Evolutionary conservation across 148 eudicot genomes (phyloP), one percentile per base, ranked within the genome.

Genomic region (Diospyros lotus): DNA sequence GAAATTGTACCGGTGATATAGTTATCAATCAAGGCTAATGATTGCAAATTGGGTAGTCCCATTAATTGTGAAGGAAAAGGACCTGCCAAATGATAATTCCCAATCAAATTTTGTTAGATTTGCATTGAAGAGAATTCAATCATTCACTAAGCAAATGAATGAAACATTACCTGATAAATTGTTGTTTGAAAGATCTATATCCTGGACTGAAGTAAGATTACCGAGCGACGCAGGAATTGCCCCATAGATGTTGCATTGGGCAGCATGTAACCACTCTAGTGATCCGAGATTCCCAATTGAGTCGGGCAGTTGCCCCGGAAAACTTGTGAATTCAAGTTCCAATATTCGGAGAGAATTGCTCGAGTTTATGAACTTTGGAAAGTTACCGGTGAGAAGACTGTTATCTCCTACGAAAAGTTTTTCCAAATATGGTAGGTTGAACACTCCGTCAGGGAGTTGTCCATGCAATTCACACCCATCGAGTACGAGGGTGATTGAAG

Each of bases 291-390:
- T 71, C 46, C 56, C 44, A 9, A 76, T 71, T n/a, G 77, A 67
- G 55, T 71, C 3, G 3, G 83, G 80, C 18, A 81, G 68, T 60
- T 56, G 39, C 18, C 63, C 63, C 17, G 9, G 18, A 6, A 59
- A 59, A 3, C 40, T 28, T 9, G 63, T 59, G 39, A 2, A 1
- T 59, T 2, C 4, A 59, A 59, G 40, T 4, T 59, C 39, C 63
- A 59, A 59, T 9, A 17, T 17, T n/a, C 68, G 70, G 18, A 73
- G 61, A 5, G 80, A 74, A 14, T 77, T 76, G 28, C 71, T 73
- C 62, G 71, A 81, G 38, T 74, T 55, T 14, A 55, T 73, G 39
- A 15, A 44, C 9, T 46, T 55, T 1, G 45, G 41, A 48, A 55
- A 76, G 62, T 76, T 9, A 13, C 65, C 18, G 15, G 67, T 46